Percentiles rank a stretch among this genome's conserved stretches.
Evolutionary conservation across 176 grass and related monocot species (phyloP).

Genomic region (Carex pumila): DNA sequence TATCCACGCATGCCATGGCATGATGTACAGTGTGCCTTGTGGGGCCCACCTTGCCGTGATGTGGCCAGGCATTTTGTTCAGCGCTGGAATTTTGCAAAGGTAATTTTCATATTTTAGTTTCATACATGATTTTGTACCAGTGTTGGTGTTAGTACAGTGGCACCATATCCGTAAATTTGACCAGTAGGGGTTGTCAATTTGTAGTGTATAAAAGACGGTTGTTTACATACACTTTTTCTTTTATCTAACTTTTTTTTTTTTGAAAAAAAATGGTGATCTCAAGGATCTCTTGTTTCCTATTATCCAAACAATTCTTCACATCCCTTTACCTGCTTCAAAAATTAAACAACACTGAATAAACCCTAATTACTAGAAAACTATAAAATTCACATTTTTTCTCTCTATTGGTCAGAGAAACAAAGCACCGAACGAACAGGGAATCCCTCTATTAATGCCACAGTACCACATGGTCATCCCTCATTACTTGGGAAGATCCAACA

Average conservation of each 20-base stretch:
- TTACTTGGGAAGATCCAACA: slow-evolving; percentile 54
- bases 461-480: slow-evolving; percentile 93
- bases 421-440: slow-evolving; percentile 68
- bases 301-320: not conserved
- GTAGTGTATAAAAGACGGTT: not conserved
- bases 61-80: slow-evolving; percentile 87
- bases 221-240: not conserved
- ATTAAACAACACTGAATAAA: not conserved
- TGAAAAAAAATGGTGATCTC: not conserved
- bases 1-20: slow-evolving; percentile 95
- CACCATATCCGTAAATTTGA: not conserved
- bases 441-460: slow-evolving; percentile 81
- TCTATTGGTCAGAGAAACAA: slow-evolving; percentile 59
- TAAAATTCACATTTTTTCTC: not conserved
- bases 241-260: not conserved
- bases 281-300: not conserved
- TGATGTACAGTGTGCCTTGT: slow-evolving; percentile 78
- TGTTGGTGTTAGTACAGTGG: not conserved
- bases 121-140: not conserved
- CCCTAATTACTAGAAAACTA: not conserved
- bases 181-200: not conserved
- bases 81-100: slow-evolving; percentile 84
- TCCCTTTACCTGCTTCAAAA: not conserved
- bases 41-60: slow-evolving; percentile 73
- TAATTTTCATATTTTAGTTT: slow-evolving; percentile 18